phyloP scores from a whole-genome alignment of 345 rosid species.

The Excoecaria cochinchinensis region DNA sequence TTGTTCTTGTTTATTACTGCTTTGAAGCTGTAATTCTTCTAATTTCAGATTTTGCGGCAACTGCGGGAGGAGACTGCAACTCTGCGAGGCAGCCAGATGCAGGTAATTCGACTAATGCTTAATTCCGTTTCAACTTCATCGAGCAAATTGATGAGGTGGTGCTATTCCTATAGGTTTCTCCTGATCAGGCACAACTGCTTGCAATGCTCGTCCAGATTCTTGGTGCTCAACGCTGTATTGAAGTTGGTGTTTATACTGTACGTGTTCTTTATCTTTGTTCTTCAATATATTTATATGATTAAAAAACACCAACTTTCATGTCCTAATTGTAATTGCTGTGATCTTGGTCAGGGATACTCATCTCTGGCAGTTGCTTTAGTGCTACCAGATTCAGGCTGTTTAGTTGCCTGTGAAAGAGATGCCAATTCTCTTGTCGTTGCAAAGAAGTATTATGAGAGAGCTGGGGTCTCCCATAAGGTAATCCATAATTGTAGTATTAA shows the following conservation, averaged over 20 bases:
- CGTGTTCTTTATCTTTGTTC: slow-evolving; percentile 9
- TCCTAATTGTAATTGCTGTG: neutral
- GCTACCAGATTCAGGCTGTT: slow-evolving; percentile 70
- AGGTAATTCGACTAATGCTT: slow-evolving; percentile 35
- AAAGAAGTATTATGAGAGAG: slow-evolving; percentile 65
- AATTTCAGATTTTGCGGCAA: slow-evolving; percentile 61
- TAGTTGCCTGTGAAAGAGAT: slow-evolving; percentile 94
- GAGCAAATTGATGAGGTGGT: neutral
- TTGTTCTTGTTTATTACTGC: neutral
- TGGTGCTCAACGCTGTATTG: slow-evolving; percentile 77
- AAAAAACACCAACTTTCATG: neutral
- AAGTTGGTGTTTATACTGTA: slow-evolving; percentile 91
- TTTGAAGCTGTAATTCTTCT: neutral
- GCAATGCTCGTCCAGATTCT: slow-evolving; percentile 87
- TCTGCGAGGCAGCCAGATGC: slow-evolving; percentile 89
- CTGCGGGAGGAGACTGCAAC: slow-evolving; percentile 87
- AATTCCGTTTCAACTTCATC: neutral
- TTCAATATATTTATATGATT: neutral
- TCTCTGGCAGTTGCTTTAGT: slow-evolving; percentile 86
- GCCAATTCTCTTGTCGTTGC: slow-evolving; percentile 70
- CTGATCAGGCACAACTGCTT: slow-evolving; percentile 92
- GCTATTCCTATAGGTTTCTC: slow-evolving; percentile 59
- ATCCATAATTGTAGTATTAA: neutral
- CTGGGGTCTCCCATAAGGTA: slow-evolving; percentile 85
- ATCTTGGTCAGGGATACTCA: slow-evolving; percentile 66